These are phyloP conservation scores for Aureobasidium subglaciale DNA, from an alignment of 2,329 filamentous ascomycete species.

Conservation along the genomic window DNA sequence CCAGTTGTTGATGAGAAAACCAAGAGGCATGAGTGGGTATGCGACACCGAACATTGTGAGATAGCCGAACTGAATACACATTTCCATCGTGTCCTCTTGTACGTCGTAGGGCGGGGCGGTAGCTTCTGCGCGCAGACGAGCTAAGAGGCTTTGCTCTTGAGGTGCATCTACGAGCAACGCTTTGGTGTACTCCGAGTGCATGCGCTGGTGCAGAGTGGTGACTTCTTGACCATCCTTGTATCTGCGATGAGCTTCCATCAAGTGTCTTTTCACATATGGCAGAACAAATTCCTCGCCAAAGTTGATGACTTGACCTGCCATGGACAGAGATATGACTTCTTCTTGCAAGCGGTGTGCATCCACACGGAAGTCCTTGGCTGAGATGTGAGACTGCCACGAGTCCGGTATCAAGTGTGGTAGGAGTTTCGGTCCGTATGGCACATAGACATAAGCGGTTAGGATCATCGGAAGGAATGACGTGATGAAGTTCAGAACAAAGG, in stretches of 20 bases:
- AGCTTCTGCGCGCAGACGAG: not conserved
- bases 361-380: not conserved
- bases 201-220: not conserved
- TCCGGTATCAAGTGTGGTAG: not conserved
- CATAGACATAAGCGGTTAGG: not conserved
- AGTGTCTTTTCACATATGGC: not conserved
- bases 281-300: constrained; percentile 1
- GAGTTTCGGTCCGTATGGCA: not conserved
- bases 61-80: not conserved
- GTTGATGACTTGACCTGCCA: not conserved
- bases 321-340: constrained; percentile 2
- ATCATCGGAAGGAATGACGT: not conserved
- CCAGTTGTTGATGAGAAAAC: constrained; percentile 7
- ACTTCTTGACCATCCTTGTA: not conserved
- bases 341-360: constrained; percentile 2
- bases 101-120: not conserved
- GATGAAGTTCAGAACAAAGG: not conserved
- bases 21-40: constrained; percentile 4
- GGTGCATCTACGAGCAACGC: not conserved
- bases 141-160: not conserved
- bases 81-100: not conserved
- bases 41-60: not conserved
- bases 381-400: not conserved
- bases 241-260: not conserved
- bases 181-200: constrained; percentile 1